Percentiles rank a stretch among this genome's conserved stretches.
Evolutionary conservation across 306 rosid genomes (phyloP).

Genomic region (Rosa multiflora): DNA sequence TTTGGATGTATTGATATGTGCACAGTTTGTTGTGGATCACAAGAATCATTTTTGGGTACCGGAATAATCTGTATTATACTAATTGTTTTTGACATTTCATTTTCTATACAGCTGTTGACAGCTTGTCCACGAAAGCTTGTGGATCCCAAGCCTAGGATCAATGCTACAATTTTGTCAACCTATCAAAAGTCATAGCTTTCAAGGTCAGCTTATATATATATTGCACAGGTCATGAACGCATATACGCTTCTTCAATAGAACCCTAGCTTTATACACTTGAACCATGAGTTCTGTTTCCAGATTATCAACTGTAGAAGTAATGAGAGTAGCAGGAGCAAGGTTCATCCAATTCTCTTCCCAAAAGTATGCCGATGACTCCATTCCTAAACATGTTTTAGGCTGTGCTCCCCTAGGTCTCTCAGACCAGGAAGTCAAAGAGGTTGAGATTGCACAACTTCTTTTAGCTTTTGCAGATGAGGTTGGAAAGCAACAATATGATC

Average conservation of each 20-base stretch:
- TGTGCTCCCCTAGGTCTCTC: slow-evolving; percentile 40
- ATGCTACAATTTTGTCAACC: slow-evolving; percentile 12
- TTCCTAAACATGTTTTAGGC: slow-evolving; percentile 36
- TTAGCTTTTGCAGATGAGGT: slow-evolving; percentile 61
- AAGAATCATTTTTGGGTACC: neutral
- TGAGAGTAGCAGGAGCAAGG: slow-evolving; percentile 51
- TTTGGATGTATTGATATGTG: slow-evolving; percentile 12
- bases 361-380: slow-evolving; percentile 8
- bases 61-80: neutral
- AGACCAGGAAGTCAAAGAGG: slow-evolving; percentile 45
- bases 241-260: neutral
- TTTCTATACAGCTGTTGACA: slow-evolving; percentile 13
- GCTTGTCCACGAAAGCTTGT: neutral
- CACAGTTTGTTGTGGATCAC: neutral
- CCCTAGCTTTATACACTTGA: neutral
- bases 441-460: slow-evolving; percentile 54
- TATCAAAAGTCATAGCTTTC: slow-evolving; percentile 3
- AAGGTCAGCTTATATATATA: slow-evolving; percentile 6
- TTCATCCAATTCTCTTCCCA: slow-evolving; percentile 47
- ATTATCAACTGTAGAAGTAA: slow-evolving; percentile 49
- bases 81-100: neutral
- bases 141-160: neutral
- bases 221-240: neutral
- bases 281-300: slow-evolving; percentile 9
- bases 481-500: slow-evolving; percentile 39